phyloP scores from a whole-genome alignment of 768 basidiomycete species.

The Galerina marginata region DNA sequence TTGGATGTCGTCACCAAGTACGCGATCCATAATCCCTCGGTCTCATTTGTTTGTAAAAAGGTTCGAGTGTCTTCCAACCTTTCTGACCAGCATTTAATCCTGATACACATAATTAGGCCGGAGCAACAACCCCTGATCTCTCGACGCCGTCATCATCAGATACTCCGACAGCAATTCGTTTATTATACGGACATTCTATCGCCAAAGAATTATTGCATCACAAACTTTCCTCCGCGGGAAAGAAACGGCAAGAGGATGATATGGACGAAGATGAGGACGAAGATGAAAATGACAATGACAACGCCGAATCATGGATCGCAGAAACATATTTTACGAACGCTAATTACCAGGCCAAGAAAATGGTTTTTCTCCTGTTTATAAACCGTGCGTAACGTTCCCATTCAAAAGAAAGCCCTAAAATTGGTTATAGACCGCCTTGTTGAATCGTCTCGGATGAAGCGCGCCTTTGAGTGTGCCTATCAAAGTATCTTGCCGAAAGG shows the following conservation, averaged over 20 bases:
- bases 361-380: constrained; percentile 87
- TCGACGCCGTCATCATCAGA: constrained; percentile 77
- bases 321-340: constrained; percentile 83
- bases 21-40: constrained; percentile 89
- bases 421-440: constrained; percentile 79
- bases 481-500: constrained; percentile 88
- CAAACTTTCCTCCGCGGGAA: constrained; percentile 39
- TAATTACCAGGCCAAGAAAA: constrained; percentile 90
- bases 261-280: constrained; percentile 34
- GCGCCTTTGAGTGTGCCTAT: constrained; percentile 87
- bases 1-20: constrained; percentile 93
- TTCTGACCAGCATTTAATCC: neutral
- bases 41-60: constrained; percentile 93
- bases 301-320: constrained; percentile 66
- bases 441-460: constrained; percentile 85
- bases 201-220: constrained; percentile 73
- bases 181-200: constrained; percentile 82
- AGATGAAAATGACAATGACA: constrained; percentile 35
- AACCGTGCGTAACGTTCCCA: constrained; percentile 67
- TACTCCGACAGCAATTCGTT: constrained; percentile 69
- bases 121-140: constrained; percentile 77
- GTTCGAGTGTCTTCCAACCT: constrained; percentile 36
- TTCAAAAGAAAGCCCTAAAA: neutral
- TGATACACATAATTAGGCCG: constrained; percentile 51
- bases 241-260: constrained; percentile 31